Base-by-base conservation (phyloP, 345 rosid genomes). In the Brassica nigra region DNA sequence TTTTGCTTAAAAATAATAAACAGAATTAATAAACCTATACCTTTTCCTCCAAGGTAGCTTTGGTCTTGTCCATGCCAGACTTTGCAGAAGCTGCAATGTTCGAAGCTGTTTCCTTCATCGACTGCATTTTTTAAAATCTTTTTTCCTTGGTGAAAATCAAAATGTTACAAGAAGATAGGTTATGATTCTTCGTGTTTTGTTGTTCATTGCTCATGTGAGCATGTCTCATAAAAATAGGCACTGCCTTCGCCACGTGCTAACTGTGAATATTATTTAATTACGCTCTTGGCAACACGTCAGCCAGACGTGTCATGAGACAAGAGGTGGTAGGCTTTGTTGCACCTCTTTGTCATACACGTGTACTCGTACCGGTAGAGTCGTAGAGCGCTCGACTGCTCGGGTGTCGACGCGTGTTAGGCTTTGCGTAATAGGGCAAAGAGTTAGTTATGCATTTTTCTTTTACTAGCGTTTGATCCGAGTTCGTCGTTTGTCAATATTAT, bases 71-170 rank as follows among this genome's bases (percentile, higher is more conserved):
- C 90, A 85, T 75, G 65, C 91, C 97, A 76, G 96, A 77, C 80
- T 80, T 87, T 31, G 99, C 92, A 4, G 98, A 90, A 84, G 99
- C 99, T 14, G 89, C 89, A 3, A 83, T 8, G 82, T 95, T 88
- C 55, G 91, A 76, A 16, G 86, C 93, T 9, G 86, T 77, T 84
- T 92, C 94, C 81, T 86, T 92, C 58, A 74, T 23, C 1, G 90
- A 15, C 75, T 89, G 83, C 88, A 89, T 89, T 5, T 49, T 47
- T 4, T 14, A 1, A 47, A 49, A 31, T 12, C 54, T 57, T 81
- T 72, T 65, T 58, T 16, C 44, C 2, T 70, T 49, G 6, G 57
- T n/a, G 18, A 49, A 49, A 49, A 49, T 68, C 54, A 44, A 78
- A 72, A 28, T 64, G 76, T 28, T n/a, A 20, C 57, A 52, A 27